Evolutionary conservation across 495 filamentous ascomycete species (phyloP).

Genomic region (Sordaria brevicollis): DNA sequence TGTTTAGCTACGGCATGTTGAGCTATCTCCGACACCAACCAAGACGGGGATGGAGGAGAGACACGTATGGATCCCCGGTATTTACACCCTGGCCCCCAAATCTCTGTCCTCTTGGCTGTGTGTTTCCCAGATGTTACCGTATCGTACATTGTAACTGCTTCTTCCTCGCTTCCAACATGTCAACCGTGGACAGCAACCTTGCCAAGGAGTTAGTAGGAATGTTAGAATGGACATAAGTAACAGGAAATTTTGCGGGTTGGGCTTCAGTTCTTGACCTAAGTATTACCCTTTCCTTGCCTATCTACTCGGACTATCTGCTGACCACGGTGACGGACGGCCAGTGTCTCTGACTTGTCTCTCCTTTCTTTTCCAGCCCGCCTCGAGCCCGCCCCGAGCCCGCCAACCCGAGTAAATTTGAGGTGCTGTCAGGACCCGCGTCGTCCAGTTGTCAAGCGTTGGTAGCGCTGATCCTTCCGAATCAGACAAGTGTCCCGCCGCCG

Average conservation of each 20-base stretch:
- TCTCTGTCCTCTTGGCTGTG: background rate
- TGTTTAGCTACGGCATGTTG: background rate
- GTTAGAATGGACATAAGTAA: background rate
- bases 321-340: background rate
- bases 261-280: background rate
- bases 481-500: background rate
- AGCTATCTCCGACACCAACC: background rate
- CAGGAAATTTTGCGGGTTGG: background rate
- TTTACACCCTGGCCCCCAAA: background rate
- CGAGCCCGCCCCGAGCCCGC: background rate
- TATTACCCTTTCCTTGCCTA: background rate
- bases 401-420: background rate
- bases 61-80: background rate
- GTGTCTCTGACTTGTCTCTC: background rate
- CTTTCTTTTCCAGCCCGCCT: background rate
- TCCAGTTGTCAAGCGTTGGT: background rate
- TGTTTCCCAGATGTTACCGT: background rate
- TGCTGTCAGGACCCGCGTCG: background rate
- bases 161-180: background rate
- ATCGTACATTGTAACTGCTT: background rate
- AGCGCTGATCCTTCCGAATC: background rate
- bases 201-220: background rate
- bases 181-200: background rate
- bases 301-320: background rate
- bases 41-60: background rate